A percentile compares a stretch with the other conserved stretches of the same genome.
phyloP scores from a whole-genome alignment of 257 asterid species.

The Datura wrightii region DNA sequence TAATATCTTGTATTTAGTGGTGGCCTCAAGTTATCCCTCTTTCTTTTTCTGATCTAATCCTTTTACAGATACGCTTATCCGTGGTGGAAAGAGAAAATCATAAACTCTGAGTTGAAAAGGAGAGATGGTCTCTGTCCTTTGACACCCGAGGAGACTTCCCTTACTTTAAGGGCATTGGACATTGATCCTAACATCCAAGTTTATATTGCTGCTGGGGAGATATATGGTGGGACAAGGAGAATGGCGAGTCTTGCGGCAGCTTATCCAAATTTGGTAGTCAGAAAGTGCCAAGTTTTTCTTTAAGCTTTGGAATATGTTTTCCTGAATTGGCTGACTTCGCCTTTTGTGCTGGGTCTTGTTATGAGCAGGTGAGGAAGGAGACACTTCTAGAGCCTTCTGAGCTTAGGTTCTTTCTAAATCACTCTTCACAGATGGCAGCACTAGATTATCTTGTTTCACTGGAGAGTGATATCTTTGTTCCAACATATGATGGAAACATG shows the following conservation, averaged over 20 bases:
- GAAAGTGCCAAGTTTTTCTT: neutral
- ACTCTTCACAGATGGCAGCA: constrained; percentile 99
- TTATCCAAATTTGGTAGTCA: constrained; percentile 89
- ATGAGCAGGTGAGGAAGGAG: constrained; percentile 91
- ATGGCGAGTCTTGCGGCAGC: constrained; percentile 68
- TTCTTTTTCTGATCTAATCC: constrained; percentile 41
- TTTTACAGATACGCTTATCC: constrained; percentile 86
- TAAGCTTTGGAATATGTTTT: neutral
- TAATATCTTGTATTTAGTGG: neutral
- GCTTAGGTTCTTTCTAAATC: constrained; percentile 84
- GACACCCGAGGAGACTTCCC: constrained; percentile 98
- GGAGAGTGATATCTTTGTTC: constrained; percentile 93
- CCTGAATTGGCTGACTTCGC: neutral
- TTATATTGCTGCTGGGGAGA: constrained; percentile 98
- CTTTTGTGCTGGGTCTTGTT: neutral
- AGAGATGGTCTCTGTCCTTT: constrained; percentile 94
- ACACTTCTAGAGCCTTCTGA: constrained; percentile 81
- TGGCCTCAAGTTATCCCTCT: neutral
- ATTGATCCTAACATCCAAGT: constrained; percentile 77
- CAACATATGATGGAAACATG: constrained; percentile 98
- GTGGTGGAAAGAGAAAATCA: constrained; percentile 98
- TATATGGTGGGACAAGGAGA: constrained; percentile 88
- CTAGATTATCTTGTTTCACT: constrained; percentile 96
- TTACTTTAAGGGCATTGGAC: constrained; percentile 78
- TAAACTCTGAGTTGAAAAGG: constrained; percentile 89